Evolutionary conservation across 108 stramenopile genomes (phyloP).

Genomic region (Discostella pseudostelligera): DNA sequence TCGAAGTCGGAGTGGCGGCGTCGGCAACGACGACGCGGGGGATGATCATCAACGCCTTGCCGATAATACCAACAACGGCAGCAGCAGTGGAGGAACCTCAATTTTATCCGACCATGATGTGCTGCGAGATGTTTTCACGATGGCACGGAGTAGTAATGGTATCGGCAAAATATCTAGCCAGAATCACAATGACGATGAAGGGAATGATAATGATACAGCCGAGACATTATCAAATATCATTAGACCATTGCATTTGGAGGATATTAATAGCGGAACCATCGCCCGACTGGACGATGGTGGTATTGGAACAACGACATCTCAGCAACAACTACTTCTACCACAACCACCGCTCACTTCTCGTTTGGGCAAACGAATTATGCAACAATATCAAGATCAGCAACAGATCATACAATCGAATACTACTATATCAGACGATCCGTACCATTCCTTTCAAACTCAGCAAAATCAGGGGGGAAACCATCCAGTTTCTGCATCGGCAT

Average conservation of each 20-base stretch:
- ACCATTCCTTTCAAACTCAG: neutral
- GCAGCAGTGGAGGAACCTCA: too few species aligned
- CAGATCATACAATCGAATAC: too few species aligned
- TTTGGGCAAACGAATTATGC: constrained; percentile 2
- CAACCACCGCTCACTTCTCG: constrained; percentile 4
- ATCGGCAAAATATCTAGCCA: neutral
- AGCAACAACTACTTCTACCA: neutral
- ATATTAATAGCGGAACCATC: neutral
- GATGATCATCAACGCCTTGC: too few species aligned
- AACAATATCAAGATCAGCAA: constrained; percentile 2
- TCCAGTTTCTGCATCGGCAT: neutral
- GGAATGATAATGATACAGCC: neutral
- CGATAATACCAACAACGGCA: too few species aligned
- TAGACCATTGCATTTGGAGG: constrained; percentile 7
- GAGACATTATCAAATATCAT: neutral
- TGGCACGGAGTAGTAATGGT: neutral
- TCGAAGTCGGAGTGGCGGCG: too few species aligned
- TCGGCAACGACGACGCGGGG: too few species aligned
- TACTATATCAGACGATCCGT: neutral
- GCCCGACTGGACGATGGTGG: too few species aligned
- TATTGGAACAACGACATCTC: neutral
- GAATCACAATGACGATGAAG: neutral
- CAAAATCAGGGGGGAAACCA: neutral
- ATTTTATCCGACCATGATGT: constrained; percentile 9
- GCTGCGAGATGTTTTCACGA: constrained; percentile 4